Evolutionary conservation across 306 rosid genomes (phyloP).

Genomic region (Gillenia trifoliata): DNA sequence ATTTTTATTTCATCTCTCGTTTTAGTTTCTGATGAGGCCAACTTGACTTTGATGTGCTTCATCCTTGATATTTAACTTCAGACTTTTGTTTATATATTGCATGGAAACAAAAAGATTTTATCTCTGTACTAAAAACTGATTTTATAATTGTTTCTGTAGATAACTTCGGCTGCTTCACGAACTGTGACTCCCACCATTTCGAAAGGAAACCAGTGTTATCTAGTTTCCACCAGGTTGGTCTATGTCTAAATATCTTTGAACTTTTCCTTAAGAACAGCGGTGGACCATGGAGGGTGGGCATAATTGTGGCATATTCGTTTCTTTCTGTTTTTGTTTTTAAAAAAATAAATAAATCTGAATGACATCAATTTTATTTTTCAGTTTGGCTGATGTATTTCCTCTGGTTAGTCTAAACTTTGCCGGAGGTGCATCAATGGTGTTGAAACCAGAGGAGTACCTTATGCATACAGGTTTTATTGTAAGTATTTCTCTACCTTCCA

Average conservation of each 20-base stretch:
- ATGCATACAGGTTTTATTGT: constrained; percentile 48
- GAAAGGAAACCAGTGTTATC: constrained; percentile 83
- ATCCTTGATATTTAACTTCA: background rate
- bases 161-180: constrained; percentile 68
- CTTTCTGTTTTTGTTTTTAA: background rate
- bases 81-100: background rate
- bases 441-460: constrained; percentile 92
- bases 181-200: constrained; percentile 47
- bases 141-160: constrained; percentile 38
- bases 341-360: constrained; percentile 16
- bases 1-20: background rate
- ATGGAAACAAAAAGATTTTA: background rate
- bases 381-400: constrained; percentile 69
- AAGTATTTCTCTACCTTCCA: constrained; percentile 29
- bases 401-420: constrained; percentile 78
- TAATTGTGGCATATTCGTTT: background rate
- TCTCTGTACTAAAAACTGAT: constrained; percentile 9
- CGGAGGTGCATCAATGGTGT: constrained; percentile 78
- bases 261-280: background rate
- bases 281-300: background rate
- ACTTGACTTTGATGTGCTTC: background rate
- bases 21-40: background rate
- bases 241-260: constrained; percentile 8
- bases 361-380: constrained; percentile 33
- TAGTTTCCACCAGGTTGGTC: constrained; percentile 65